These are phyloP conservation scores for Chiua virens DNA, from an alignment of 768 basidiomycete genomes.

Conservation along the genomic window DNA sequence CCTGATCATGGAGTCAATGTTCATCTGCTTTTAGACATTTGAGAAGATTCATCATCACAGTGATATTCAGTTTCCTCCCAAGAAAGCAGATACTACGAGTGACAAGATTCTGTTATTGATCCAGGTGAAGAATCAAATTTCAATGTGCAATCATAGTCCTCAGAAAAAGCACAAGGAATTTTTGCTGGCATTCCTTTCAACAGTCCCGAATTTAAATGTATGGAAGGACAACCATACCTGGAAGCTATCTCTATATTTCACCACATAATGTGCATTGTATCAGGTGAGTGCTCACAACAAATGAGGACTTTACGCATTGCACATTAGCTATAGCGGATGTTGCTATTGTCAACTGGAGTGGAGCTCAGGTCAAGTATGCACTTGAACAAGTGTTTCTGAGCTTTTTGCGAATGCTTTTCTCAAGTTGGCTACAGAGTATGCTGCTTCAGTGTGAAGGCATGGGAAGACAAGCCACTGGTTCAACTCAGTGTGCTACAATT, in stretches of 20 bases:
- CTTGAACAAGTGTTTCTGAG: constrained; percentile 53
- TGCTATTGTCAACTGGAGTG: constrained; percentile 62
- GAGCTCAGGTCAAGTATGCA: constrained; percentile 66
- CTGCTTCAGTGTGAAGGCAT: constrained; percentile 78
- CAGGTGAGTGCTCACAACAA: no score
- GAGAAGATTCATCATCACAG: constrained; percentile 67
- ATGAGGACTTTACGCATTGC: constrained; percentile 4
- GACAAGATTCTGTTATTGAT: constrained; percentile 82
- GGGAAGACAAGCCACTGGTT: constrained; percentile 87
- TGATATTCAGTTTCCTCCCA: constrained; percentile 79
- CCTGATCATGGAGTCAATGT: background rate
- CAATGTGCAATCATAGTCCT: background rate
- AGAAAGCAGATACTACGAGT: constrained; percentile 63
- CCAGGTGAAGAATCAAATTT: no score
- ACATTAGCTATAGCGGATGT: constrained; percentile 76
- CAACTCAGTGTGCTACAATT: constrained; percentile 8
- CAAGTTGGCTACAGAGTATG: constrained; percentile 52
- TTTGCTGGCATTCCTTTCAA: constrained; percentile 71
- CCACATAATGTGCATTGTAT: no score
- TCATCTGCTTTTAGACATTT: constrained; percentile 40
- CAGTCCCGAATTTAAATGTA: constrained; percentile 63
- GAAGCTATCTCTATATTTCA: no score
- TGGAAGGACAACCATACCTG: constrained; percentile 78
- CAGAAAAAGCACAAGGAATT: constrained; percentile 51
- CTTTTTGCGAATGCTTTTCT: background rate